Evolutionary conservation across 305 asterid genomes (phyloP).

Genomic region (Striga hermonthica): DNA sequence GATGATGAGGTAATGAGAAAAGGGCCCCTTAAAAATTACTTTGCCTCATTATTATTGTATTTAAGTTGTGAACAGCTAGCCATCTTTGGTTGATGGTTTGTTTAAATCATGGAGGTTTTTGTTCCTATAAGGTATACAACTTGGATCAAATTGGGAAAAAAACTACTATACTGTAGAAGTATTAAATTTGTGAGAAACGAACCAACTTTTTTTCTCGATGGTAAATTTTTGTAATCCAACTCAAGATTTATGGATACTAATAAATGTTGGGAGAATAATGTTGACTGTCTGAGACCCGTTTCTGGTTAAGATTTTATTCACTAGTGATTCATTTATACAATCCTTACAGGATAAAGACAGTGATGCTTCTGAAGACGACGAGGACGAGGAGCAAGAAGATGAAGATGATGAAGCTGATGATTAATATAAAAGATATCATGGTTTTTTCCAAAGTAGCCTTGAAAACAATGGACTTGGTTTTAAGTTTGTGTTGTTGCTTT

Average conservation of each 20-base stretch:
- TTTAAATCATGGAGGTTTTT: not conserved
- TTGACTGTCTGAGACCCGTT: not conserved
- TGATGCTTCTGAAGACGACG: constrained; percentile 64
- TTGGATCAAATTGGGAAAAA: too few relatives aligned
- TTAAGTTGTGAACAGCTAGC: not conserved
- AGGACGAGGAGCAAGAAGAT: constrained; percentile 42
- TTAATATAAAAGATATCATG: constrained; percentile 27
- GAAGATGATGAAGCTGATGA: constrained; percentile 49
- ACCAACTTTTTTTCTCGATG: not conserved
- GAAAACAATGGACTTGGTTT: not conserved
- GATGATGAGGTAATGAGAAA: constrained; percentile 59
- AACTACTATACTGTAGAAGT: too few relatives aligned
- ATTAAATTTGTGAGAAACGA: too few relatives aligned
- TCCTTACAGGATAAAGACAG: constrained; percentile 52
- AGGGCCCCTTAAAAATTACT: not conserved
- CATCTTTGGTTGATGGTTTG: constrained; percentile 1
- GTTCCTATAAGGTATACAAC: not conserved
- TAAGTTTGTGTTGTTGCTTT: not conserved
- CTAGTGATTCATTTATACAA: constrained; percentile 4
- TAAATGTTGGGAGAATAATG: not conserved
- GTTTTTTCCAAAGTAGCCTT: constrained; percentile 3
- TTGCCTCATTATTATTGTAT: constrained; percentile 3
- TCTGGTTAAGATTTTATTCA: not conserved
- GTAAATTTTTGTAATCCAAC: not conserved
- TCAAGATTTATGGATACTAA: not conserved